Evolutionary conservation across 306 rosid genomes (phyloP), one percentile per base, ranked within the genome.

Genomic region (Prunus mongolica): DNA sequence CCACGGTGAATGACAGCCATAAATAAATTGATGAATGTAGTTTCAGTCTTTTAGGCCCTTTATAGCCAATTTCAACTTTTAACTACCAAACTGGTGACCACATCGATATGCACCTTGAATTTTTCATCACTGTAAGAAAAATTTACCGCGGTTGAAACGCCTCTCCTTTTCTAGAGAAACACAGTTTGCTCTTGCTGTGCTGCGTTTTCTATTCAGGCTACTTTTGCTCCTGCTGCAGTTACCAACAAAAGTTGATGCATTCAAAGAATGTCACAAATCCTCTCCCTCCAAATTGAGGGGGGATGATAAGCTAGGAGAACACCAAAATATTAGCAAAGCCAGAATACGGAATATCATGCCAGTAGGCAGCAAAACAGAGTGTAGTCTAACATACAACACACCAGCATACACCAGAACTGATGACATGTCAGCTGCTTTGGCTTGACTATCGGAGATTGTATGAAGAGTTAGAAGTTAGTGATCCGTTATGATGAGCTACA

Each of bases 1-100:
- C 55, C 46, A 60, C 41, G 11, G 60, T 25, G 20, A 54, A 75
- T 67, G 18, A 24, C 60, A 77, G 85, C 92, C 89, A 82, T 44
- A 82, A 19, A 81, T 77, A 78, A 18, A 38, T n/a, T 7, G 19
- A 34, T 8, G 15, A 22, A 61, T 13, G 2, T 61, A 25, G 15
- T 9, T 12, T 61, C 7, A 10, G 12, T 61, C 30, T 27, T 14
- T 13, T 61, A 22, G 22, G 27, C 44, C 44, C 9, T 10, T 60
- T 1, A 60, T 2, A 60, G 28, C 65, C 65, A 60, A 19, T 22
- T 24, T 60, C 38, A 25, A 60, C 13, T 22, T 60, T 1, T 0
- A 38, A 38, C 44, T 6, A 38, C 44, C 44, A 38, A 60, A 60
- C 51, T 47, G 51, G 12, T 2, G 51, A 47, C 13, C 51, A 34